phyloP scores from a whole-genome alignment of 768 basidiomycete genomes.

The Pleurotus tuber-regium region DNA sequence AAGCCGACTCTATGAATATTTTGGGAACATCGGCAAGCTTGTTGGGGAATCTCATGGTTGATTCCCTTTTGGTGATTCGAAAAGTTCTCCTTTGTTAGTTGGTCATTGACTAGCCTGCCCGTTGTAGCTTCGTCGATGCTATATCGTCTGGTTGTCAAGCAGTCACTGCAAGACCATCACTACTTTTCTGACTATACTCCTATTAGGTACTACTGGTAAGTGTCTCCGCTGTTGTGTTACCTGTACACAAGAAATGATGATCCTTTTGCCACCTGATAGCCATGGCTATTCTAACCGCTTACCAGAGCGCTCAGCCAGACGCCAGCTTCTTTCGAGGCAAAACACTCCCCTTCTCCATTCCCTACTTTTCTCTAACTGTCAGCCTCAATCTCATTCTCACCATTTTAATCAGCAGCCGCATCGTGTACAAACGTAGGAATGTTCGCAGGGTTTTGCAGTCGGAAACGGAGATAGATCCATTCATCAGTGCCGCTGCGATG shows the following conservation, averaged over 20 bases:
- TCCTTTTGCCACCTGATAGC: too few species aligned
- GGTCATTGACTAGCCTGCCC: not conserved
- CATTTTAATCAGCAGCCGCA: slow-evolving; percentile 25
- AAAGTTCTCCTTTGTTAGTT: not conserved
- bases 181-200: too few species aligned
- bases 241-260: too few species aligned
- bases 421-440: not conserved
- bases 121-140: slow-evolving; percentile 10
- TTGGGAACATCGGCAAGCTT: not conserved
- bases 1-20: not conserved
- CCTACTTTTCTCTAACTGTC: slow-evolving; percentile 29
- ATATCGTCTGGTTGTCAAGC: too few species aligned
- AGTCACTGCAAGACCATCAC: too few species aligned
- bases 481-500: slow-evolving; percentile 21
- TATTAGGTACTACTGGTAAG: too few species aligned
- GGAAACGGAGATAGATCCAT: not conserved
- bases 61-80: not conserved
- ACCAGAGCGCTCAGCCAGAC: slow-evolving; percentile 26
- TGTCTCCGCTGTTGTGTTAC: too few species aligned
- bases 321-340: slow-evolving; percentile 26
- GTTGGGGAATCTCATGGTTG: not conserved
- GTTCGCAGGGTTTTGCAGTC: too few species aligned
- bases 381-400: slow-evolving; percentile 31
- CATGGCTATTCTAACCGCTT: slow-evolving; percentile 26
- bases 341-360: slow-evolving; percentile 25